A percentile compares a stretch with the other conserved stretches of the same genome.
Evolutionary conservation across 371 early-diverging fungal genomes (phyloP).

Genomic region (Apophysomyces ossiformis): DNA sequence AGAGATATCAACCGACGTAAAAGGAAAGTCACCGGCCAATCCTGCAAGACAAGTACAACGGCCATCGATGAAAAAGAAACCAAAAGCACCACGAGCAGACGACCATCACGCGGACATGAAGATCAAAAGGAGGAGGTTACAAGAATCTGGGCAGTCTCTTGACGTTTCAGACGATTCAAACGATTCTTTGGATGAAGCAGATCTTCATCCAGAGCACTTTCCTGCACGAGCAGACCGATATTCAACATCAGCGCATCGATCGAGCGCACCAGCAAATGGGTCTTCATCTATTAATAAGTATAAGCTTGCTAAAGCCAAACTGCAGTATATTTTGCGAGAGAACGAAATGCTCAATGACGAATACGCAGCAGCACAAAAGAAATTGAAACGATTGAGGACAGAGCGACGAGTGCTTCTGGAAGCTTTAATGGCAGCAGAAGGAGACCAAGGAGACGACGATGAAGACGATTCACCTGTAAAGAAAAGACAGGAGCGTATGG

Average conservation of each 20-base stretch:
- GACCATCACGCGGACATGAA: slow-evolving; percentile 5
- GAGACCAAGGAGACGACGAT: slow-evolving; percentile 31
- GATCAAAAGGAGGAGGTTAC: neutral
- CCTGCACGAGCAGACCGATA: neutral
- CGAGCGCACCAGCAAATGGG: slow-evolving; percentile 15
- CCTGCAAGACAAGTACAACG: slow-evolving; percentile 11
- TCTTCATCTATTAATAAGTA: slow-evolving; percentile 44
- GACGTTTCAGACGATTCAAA: slow-evolving; percentile 4
- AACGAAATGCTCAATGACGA: slow-evolving; percentile 61
- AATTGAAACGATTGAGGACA: slow-evolving; percentile 51
- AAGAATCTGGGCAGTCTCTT: neutral
- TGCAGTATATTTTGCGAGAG: slow-evolving; percentile 58
- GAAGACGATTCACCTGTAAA: slow-evolving; percentile 10
- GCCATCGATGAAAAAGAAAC: slow-evolving; percentile 11
- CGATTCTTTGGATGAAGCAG: neutral
- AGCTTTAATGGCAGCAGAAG: slow-evolving; percentile 44
- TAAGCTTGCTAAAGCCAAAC: slow-evolving; percentile 59
- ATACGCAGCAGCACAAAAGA: slow-evolving; percentile 50
- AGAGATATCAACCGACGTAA: slow-evolving; percentile 4
- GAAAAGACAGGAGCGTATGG: neutral
- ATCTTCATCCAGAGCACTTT: neutral
- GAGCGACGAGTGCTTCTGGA: slow-evolving; percentile 60
- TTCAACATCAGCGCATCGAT: neutral
- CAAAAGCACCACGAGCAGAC: neutral
- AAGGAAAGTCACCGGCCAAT: slow-evolving; percentile 7